Percentiles rank a stretch among this genome's conserved stretches.
phyloP scores from a whole-genome alignment of 2,329 filamentous ascomycete species.

The Conoideocrella luteorostrata region DNA sequence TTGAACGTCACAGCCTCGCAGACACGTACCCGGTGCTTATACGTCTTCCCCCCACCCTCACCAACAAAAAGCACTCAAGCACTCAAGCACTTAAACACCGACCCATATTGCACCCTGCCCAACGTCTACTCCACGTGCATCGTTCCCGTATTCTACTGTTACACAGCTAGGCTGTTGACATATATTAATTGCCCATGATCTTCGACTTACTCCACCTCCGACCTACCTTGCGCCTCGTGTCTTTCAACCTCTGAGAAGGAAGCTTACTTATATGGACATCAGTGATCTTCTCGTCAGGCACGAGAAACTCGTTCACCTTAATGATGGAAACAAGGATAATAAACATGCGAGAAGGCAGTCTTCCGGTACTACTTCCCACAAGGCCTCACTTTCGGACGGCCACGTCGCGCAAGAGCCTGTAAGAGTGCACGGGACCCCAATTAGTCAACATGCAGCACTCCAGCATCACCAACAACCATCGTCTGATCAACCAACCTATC shows the following conservation, averaged over 20 bases:
- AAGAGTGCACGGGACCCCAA: constrained; percentile 26
- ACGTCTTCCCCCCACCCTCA: constrained; percentile 7
- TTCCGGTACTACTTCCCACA: constrained; percentile 35
- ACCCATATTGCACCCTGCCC: neutral
- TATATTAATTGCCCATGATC: too few species aligned
- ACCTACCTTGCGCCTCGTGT: too few species aligned
- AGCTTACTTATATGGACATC: constrained; percentile 51
- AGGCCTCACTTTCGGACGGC: constrained; percentile 40
- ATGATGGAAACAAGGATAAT: constrained; percentile 51
- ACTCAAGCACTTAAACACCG: neutral
- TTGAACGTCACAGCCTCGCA: constrained; percentile 1
- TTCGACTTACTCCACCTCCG: too few species aligned
- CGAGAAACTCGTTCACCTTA: constrained; percentile 59
- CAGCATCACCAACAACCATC: constrained; percentile 15
- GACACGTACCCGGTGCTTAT: too few species aligned
- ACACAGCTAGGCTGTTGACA: too few species aligned
- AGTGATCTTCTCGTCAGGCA: constrained; percentile 58
- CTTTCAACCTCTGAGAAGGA: too few species aligned
- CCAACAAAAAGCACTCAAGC: neutral
- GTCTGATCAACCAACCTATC: constrained; percentile 26
- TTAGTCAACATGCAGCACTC: constrained; percentile 7
- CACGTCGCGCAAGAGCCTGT: constrained; percentile 42
- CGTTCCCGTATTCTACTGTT: neutral
- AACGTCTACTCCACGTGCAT: neutral
- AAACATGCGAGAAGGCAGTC: constrained; percentile 46